phyloP scores from a whole-genome alignment of 2,329 filamentous ascomycete species.

The Lojkania enalia region DNA sequence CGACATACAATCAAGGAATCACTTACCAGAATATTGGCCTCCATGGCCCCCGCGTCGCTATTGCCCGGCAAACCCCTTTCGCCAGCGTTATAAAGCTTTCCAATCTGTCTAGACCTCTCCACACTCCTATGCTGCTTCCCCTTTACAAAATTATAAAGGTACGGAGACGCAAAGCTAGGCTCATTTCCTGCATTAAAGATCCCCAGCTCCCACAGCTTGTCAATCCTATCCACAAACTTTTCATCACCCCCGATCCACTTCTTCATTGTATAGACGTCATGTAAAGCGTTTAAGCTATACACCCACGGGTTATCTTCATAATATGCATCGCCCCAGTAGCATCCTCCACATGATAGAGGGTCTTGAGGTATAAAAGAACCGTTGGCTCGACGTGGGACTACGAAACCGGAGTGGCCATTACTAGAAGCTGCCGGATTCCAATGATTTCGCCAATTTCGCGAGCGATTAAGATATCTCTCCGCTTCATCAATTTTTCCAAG shows the following conservation, averaged over 20 bases:
- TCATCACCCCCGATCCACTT: constrained; percentile 58
- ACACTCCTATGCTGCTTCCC: constrained; percentile 66
- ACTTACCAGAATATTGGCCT: constrained; percentile 60
- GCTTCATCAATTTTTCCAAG: constrained; percentile 57
- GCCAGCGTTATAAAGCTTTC: constrained; percentile 60
- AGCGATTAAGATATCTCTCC: constrained; percentile 63
- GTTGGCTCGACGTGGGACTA: constrained; percentile 61
- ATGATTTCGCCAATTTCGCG: constrained; percentile 71
- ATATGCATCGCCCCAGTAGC: constrained; percentile 66
- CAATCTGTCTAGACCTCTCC: constrained; percentile 60
- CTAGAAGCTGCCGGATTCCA: constrained; percentile 65
- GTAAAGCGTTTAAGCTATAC: constrained; percentile 70
- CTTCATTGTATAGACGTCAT: constrained; percentile 63
- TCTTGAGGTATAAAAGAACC: constrained; percentile 55
- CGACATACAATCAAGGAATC: no score
- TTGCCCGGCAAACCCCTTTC: constrained; percentile 67
- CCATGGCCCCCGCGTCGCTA: constrained; percentile 73
- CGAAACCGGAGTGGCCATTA: constrained; percentile 66
- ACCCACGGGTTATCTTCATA: constrained; percentile 67
- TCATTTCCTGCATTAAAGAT: constrained; percentile 72
- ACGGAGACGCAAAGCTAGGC: constrained; percentile 68
- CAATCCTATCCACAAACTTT: constrained; percentile 60
- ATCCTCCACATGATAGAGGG: constrained; percentile 61
- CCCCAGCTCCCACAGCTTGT: constrained; percentile 60
- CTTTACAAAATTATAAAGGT: constrained; percentile 67